These are phyloP conservation scores for Auricularia cornea DNA, from an alignment of 768 basidiomycete genomes.

Conservation along the genomic window DNA sequence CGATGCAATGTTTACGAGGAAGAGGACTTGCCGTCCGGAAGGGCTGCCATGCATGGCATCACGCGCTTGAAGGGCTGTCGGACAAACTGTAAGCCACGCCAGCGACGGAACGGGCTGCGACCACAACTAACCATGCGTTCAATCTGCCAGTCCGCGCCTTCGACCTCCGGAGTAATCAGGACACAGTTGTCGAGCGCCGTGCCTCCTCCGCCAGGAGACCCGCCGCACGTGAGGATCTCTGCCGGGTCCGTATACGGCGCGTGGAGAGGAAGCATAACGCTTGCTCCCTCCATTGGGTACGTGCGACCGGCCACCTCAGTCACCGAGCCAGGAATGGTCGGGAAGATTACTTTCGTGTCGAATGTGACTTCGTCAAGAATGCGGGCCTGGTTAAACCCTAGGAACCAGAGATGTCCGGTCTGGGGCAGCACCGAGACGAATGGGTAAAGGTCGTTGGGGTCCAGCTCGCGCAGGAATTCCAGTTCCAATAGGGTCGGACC, in stretches of 20 bases:
- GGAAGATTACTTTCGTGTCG: conserved; percentile 35
- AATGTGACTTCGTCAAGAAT: conserved; percentile 63
- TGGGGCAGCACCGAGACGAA: conserved; percentile 67
- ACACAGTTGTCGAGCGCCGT: conserved; percentile 38
- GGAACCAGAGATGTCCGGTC: conserved; percentile 53
- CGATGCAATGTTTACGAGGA: neutral
- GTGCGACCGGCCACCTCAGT: conserved; percentile 12
- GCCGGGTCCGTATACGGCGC: conserved; percentile 51
- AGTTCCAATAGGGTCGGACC: conserved; percentile 1
- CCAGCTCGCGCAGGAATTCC: conserved; percentile 39
- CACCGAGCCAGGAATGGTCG: conserved; percentile 42
- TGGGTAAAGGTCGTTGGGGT: conserved; percentile 66
- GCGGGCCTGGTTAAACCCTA: conserved; percentile 78
- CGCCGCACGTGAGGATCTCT: conserved; percentile 13
- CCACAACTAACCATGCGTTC: conserved; percentile 63
- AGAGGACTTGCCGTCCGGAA: conserved; percentile 15
- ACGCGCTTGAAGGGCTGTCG: conserved; percentile 41
- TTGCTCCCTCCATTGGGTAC: conserved; percentile 14
- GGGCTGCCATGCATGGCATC: conserved; percentile 13
- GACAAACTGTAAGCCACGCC: neutral
- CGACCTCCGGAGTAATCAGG: conserved; percentile 53
- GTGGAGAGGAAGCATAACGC: conserved; percentile 34
- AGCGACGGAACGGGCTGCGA: neutral
- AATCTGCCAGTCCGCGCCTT: conserved; percentile 55
- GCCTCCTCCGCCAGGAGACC: conserved; percentile 10